A percentile compares a stretch with the other conserved stretches of the same genome.
Conservation (phyloP, 177 flowering plant species). For the Vitis hybrid region DNA sequence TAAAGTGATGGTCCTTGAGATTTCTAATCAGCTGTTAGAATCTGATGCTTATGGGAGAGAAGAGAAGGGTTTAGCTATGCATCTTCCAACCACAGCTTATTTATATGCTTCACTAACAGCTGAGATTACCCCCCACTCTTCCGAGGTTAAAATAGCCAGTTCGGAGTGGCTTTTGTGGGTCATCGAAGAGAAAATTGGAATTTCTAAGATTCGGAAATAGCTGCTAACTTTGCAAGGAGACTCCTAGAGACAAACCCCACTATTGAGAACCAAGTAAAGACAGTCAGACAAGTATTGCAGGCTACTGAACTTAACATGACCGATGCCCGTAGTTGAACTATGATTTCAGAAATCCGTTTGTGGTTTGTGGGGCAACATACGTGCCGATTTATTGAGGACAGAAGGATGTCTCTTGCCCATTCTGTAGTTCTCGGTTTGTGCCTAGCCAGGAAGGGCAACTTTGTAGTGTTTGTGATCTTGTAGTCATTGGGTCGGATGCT, state of each 20-base stretch:
- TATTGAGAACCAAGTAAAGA: conserved; percentile 55
- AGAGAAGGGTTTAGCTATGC: too few relatives aligned
- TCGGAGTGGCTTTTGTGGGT: too few relatives aligned
- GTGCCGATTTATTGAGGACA: conserved; percentile 84
- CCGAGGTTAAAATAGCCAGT: too few relatives aligned
- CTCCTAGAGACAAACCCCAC: conserved; percentile 71
- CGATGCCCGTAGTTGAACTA: conserved; percentile 64
- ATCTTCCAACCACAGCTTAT: too few relatives aligned
- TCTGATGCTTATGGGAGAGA: too few relatives aligned
- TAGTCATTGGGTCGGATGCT: conserved; percentile 73
- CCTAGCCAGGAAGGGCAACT: conserved; percentile 62
- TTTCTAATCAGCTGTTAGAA: too few relatives aligned
- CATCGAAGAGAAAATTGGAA: too few relatives aligned
- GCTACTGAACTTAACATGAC: conserved; percentile 59
- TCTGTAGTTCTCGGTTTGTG: conserved; percentile 66
- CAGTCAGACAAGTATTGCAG: conserved; percentile 68
- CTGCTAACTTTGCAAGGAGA: conserved; percentile 67
- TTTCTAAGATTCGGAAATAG: conserved; percentile 7
- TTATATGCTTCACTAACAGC: too few relatives aligned
- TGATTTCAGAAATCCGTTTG: conserved; percentile 86
- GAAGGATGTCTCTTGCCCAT: conserved; percentile 72
- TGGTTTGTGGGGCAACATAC: conserved; percentile 73
- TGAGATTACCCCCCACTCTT: too few relatives aligned
- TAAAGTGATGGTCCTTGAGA: too few relatives aligned
- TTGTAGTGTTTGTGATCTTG: conserved; percentile 75